phyloP scores from a whole-genome alignment of 2,329 filamentous ascomycete species.

The Ascochyta rabiei region DNA sequence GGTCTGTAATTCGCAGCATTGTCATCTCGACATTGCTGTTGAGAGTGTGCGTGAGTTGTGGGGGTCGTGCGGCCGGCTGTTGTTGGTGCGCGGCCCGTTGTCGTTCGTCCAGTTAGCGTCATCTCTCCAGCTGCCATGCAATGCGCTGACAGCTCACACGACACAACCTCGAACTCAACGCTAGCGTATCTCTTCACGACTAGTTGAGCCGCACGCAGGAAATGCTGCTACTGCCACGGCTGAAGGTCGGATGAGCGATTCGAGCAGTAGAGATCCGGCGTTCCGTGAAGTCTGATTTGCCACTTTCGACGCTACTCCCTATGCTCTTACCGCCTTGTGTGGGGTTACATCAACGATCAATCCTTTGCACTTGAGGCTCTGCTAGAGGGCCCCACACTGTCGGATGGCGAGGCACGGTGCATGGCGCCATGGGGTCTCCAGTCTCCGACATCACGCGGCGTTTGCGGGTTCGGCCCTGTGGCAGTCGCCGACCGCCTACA shows the following conservation, averaged over 20 bases:
- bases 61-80: neutral
- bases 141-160: neutral
- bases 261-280: neutral
- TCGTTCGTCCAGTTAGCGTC: neutral
- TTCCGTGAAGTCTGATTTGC: slow-evolving; percentile 4
- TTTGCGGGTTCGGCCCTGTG: neutral
- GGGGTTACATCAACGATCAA: slow-evolving; percentile 9
- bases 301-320: neutral
- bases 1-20: neutral
- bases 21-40: neutral
- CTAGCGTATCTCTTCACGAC: slow-evolving; percentile 1
- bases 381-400: slow-evolving; percentile 12
- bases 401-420: slow-evolving; percentile 6
- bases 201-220: slow-evolving; percentile 17
- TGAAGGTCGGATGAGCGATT: slow-evolving; percentile 7
- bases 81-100: neutral
- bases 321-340: slow-evolving; percentile 5
- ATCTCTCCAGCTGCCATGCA: neutral
- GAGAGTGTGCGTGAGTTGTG: slow-evolving; percentile 1
- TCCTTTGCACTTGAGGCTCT: slow-evolving; percentile 15
- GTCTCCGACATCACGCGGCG: slow-evolving; percentile 4
- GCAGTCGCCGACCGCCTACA: too few species aligned
- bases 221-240: slow-evolving; percentile 10
- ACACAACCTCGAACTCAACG: neutral
- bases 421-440: slow-evolving; percentile 14